phyloP scores from a whole-genome alignment of 2,329 filamentous ascomycete species.

The Exophiala xenobiotica region DNA sequence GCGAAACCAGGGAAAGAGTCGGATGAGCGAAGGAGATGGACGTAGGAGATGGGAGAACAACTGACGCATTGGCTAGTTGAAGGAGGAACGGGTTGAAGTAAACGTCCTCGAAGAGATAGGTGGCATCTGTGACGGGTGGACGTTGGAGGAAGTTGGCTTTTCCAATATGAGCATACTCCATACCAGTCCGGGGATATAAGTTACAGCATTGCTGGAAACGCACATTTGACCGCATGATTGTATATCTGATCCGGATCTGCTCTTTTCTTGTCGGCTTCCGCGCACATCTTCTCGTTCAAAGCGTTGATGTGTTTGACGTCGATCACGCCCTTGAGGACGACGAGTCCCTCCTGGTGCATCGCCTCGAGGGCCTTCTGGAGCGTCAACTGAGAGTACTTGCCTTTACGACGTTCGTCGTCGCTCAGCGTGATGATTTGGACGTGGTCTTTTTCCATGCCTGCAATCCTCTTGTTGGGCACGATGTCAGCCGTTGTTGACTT shows the following conservation, averaged over 20 bases:
- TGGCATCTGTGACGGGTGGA: constrained; percentile 37
- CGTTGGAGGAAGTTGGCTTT: constrained; percentile 45
- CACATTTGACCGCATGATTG: constrained; percentile 40
- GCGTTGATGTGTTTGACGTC: constrained; percentile 37
- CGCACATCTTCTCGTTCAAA: constrained; percentile 38
- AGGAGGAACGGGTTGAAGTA: constrained; percentile 46
- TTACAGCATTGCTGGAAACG: constrained; percentile 1
- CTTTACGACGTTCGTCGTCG: not conserved
- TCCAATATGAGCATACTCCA: too few species aligned
- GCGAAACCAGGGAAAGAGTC: too few species aligned
- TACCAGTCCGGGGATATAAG: not conserved
- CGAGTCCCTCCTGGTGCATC: constrained; percentile 40
- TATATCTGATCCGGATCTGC: constrained; percentile 34
- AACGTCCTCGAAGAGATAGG: constrained; percentile 39
- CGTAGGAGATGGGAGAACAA: too few species aligned
- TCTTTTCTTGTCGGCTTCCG: constrained; percentile 37
- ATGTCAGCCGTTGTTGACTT: too few species aligned
- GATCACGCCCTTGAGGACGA: constrained; percentile 40
- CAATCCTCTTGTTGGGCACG: too few species aligned
- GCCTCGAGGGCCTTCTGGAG: constrained; percentile 38
- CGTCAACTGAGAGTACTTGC: constrained; percentile 11
- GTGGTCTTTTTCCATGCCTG: not conserved
- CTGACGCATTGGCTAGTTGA: constrained; percentile 42
- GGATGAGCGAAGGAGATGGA: not conserved
- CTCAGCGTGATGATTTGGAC: not conserved